Evolutionary conservation across 2,329 filamentous ascomycete species (phyloP), one percentile per base, ranked within the genome.

Genomic region (Paracoccidioides brasiliensis): DNA sequence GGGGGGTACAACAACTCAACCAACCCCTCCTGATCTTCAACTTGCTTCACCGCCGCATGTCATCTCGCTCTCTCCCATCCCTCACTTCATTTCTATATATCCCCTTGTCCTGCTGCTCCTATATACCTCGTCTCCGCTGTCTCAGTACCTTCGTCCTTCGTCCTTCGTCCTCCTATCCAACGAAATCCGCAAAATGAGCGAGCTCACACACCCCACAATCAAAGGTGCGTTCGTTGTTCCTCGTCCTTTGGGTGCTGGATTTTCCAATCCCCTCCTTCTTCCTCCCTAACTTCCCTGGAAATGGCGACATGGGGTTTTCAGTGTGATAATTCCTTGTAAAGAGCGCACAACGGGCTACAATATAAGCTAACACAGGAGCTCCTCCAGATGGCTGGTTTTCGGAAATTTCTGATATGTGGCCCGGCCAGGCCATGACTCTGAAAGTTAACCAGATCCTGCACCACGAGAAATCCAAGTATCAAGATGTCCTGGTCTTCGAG

Each of bases 381-480:
- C 22, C 30, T 57, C 14, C 64, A 95, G 93, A 97, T 95, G 93
- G 91, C 78, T 98, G 93, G 93, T 98, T 98, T 86, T 88, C 90
- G 74, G 93, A 98, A 79, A 90, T 95, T 77, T 95, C 88, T 66
- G 79, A 93, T 70, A 97, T 98, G 91, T 98, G 93, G 93, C 91
- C 93, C 60, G 89, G 93, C 72, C 93, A 97, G 79, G 93, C 93
- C 72, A 97, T 97, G 91, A 96, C 88, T 65, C 85, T 95, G 71
- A 90, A 88, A 76, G 93, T 98, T 75, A 91, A 98, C 74, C 88
- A 96, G 80, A 85, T 98, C 69, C 80, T 98, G 61, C 90, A 96
- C 81, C 91, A 97, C 80, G 93, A 98, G 80, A 97, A 96, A 83
- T 93, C 87, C 80, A 80, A 95, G 80, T 98, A 96, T 80, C 93